Percentiles rank a stretch among this genome's conserved stretches.
Evolutionary conservation across 1,284 basidiomycete genomes (phyloP).

Genomic region (Trichosporon faecale): DNA sequence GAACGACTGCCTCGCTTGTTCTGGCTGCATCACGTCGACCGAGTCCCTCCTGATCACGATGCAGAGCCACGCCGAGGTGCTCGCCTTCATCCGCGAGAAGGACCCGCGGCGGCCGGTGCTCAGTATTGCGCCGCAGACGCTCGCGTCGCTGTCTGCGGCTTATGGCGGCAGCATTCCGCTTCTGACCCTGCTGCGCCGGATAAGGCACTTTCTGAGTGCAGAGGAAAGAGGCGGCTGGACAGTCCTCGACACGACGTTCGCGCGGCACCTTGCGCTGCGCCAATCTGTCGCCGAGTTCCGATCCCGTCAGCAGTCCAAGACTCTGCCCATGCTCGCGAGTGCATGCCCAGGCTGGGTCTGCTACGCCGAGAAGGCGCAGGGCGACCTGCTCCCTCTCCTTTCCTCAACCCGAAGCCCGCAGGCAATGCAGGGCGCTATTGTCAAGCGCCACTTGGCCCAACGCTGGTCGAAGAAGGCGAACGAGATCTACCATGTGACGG

Average conservation of each 20-base stretch:
- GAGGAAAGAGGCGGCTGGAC: slow-evolving; percentile 51
- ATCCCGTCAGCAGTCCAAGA: slow-evolving; percentile 58
- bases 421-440: slow-evolving; percentile 87
- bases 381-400: slow-evolving; percentile 89
- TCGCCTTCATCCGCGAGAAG: slow-evolving; percentile 62
- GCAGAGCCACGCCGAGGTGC: slow-evolving; percentile 90
- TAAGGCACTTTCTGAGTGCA: slow-evolving; percentile 59
- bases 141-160: slow-evolving; percentile 83
- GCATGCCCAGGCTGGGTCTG: slow-evolving; percentile 99
- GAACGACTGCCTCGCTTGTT: slow-evolving; percentile 77
- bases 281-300: slow-evolving; percentile 81
- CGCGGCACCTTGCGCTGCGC: slow-evolving; percentile 76
- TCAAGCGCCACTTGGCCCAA: slow-evolving; percentile 76
- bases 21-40: slow-evolving; percentile 96
- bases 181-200: slow-evolving; percentile 64
- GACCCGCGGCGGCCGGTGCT: slow-evolving; percentile 65
- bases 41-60: slow-evolving; percentile 97
- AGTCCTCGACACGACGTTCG: slow-evolving; percentile 92
- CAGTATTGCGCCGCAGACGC: slow-evolving; percentile 85
- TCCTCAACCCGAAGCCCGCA: slow-evolving; percentile 86
- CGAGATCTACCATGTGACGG: slow-evolving; percentile 88
- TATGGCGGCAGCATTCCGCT: slow-evolving; percentile 57
- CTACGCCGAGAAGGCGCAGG: slow-evolving; percentile 96
- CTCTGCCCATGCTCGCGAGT: slow-evolving; percentile 85
- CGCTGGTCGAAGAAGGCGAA: slow-evolving; percentile 68